These are phyloP conservation scores for Physcia stellaris DNA, from an alignment of 495 filamentous ascomycete genomes.

Conservation along the genomic window DNA sequence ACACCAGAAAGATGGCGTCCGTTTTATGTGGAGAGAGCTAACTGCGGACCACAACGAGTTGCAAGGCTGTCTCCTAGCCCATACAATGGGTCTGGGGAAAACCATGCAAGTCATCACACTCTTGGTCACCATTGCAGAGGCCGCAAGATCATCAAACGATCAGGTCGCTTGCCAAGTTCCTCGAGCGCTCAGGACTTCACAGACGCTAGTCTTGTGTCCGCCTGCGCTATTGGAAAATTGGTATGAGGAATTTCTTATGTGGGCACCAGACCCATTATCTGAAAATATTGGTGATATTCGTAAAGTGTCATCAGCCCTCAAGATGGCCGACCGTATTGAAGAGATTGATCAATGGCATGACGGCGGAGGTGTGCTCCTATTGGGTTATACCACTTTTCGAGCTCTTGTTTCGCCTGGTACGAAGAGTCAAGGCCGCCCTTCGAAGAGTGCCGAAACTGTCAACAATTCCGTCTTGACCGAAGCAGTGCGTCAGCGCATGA, in stretches of 20 bases:
- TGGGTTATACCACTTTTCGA: slow-evolving; percentile 60
- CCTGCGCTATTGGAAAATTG: slow-evolving; percentile 68
- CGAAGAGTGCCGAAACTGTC: slow-evolving; percentile 13
- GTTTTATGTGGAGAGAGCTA: slow-evolving; percentile 83
- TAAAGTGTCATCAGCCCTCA: slow-evolving; percentile 29
- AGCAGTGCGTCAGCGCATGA: slow-evolving; percentile 24
- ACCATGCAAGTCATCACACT: slow-evolving; percentile 83
- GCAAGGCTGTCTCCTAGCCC: slow-evolving; percentile 74
- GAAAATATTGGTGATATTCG: slow-evolving; percentile 35
- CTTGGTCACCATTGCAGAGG: slow-evolving; percentile 56
- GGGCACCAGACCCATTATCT: slow-evolving; percentile 35
- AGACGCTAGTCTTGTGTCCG: slow-evolving; percentile 64
- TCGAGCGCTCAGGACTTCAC: slow-evolving; percentile 38
- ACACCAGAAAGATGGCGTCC: slow-evolving; percentile 58
- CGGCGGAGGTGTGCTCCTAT: slow-evolving; percentile 57
- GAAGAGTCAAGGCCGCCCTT: not conserved
- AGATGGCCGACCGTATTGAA: slow-evolving; percentile 22
- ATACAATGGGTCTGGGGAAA: slow-evolving; percentile 91
- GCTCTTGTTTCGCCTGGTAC: slow-evolving; percentile 26
- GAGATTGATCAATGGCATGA: slow-evolving; percentile 44
- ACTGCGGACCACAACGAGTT: slow-evolving; percentile 37
- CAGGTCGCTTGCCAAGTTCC: slow-evolving; percentile 54
- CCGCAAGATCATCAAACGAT: slow-evolving; percentile 43
- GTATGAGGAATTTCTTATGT: slow-evolving; percentile 59
- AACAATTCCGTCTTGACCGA: slow-evolving; percentile 9